Base-by-base conservation (phyloP, 169 alveolate genomes). In the Plasmodium yoelii region DNA sequence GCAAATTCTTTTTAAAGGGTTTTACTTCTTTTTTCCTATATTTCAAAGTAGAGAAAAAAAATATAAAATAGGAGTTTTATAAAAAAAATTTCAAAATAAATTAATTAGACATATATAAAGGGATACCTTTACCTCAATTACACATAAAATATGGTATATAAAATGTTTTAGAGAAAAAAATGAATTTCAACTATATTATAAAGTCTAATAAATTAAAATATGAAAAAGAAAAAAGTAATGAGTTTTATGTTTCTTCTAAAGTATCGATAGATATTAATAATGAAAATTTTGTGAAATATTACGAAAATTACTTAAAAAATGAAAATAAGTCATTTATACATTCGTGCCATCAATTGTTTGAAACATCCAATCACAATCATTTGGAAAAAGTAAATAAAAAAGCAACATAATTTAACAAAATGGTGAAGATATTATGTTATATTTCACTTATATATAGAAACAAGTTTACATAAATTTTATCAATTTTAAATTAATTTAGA, bases 401-500 rank as follows among this genome's bases (percentile, higher is more conserved):
- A 46, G 68, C 65, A 69, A 24, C 47, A 59, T 55, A 67, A 28
- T 42, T 24, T 24, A 39, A 39, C 6, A 72, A 28, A 55, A 39
- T 26, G 10, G 57, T 7, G 22, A 18, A 51, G 15, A 71, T 5
- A 55, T n/a, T 18, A 13, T 26, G 39, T 9, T 15, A 68, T 1
- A 68, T 68, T 34, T 5, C 7, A 15, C n/a, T 47, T 47, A 22
- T 60, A 7, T 53, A 19, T 5, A 24, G n/a, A 15, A 73, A 46
- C 10, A 55, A 56, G 18, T 10, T 53, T 24, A 13, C 15, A 8
- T 51, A 13, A 71, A 15, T 26, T 49, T 57, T 49, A 26, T 46
- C 51, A 53, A 82, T 71, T 59, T 82, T 67, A 55, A 56, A 42
- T 55, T 44, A 44, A 53, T 82, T 24, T 60, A 82, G 90, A 70